Evolutionary conservation across 2,329 filamentous ascomycete species (phyloP), one percentile per base, ranked within the genome.

Genomic region (Hypoxylon rubiginosum): DNA sequence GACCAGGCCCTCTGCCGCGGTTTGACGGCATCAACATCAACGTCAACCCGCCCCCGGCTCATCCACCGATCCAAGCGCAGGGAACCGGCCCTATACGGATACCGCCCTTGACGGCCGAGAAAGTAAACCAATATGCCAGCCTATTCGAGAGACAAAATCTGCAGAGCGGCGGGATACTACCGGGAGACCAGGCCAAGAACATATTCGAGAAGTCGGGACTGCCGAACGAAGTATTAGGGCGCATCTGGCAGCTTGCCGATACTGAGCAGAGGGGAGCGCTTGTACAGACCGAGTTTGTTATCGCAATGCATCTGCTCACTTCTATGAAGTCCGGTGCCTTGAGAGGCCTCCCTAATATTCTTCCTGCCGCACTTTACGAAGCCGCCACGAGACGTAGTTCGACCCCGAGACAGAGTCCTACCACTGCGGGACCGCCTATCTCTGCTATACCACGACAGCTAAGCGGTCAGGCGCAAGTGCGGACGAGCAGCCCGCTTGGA

Each of bases 231-330:
- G 87, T 92, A 10, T 85, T 99, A 32, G 94, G 94, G n/a, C 90
- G 92, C 71, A 97, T 99, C 82, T 99, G 96, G 96, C 94, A 92
- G 73, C 86, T 99, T 66, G 92, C 94, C 21, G 96, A 99, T 78
- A 96, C 93, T 0, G 94, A 97, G 79, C 94, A 97, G 80, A 90
- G 94, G 57, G 96, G 96, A 54, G 90, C 91, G 32, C 85, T 99
- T 36, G 92, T 94, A 62, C 86, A 90, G 73, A 95, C 94, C 13
- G 96, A 98, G 74, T 99, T 99, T 78, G 92, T 97, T 76, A 97
- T 99, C 75, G 96, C 96, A 49, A 99, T 99, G 96, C 96, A 99
- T 79, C 84, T 99, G 66, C 85, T 99, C 67, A 95, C 93, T 13
- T 97, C 94, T 11, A 93, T 93, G 81, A 97, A 97, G 83, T 91